Evolutionary conservation across 2,329 filamentous ascomycete species (phyloP).

Genomic region (Beauveria scarabaeidicola): DNA sequence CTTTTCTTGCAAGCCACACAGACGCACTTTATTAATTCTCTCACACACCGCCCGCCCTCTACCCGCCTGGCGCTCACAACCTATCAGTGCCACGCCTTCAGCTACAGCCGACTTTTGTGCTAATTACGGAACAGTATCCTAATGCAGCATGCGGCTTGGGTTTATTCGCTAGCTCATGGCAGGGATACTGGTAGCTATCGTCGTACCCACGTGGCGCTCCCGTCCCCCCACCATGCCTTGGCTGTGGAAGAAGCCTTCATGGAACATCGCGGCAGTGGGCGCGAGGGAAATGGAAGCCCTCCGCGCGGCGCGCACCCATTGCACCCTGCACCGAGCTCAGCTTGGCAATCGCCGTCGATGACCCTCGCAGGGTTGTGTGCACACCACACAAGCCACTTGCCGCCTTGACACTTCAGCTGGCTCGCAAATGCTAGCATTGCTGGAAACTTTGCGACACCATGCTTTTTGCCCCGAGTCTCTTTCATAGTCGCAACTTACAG

Average conservation of each 20-base stretch:
- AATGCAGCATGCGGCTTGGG: slow-evolving; percentile 4
- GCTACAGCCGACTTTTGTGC: neutral
- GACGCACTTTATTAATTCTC: neutral
- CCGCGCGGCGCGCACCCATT: no score
- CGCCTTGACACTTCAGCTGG: slow-evolving; percentile 1
- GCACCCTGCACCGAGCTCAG: neutral
- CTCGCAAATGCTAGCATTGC: neutral
- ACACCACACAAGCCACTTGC: slow-evolving; percentile 1
- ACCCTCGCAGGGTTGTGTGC: neutral
- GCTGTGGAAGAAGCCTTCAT: neutral
- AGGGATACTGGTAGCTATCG: slow-evolving; percentile 6
- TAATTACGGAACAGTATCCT: slow-evolving; percentile 11
- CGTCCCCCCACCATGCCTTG: neutral
- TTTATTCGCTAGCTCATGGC: neutral
- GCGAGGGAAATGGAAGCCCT: neutral
- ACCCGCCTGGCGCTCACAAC: neutral
- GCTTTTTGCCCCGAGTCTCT: neutral
- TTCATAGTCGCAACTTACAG: neutral
- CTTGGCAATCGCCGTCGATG: neutral
- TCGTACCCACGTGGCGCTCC: slow-evolving; percentile 11
- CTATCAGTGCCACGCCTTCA: neutral
- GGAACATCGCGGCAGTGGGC: neutral
- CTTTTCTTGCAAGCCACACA: neutral
- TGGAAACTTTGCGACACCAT: neutral
- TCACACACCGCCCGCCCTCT: neutral